Conservation (phyloP, 73 alveolate species). For the Symbiodinium natans region DNA sequence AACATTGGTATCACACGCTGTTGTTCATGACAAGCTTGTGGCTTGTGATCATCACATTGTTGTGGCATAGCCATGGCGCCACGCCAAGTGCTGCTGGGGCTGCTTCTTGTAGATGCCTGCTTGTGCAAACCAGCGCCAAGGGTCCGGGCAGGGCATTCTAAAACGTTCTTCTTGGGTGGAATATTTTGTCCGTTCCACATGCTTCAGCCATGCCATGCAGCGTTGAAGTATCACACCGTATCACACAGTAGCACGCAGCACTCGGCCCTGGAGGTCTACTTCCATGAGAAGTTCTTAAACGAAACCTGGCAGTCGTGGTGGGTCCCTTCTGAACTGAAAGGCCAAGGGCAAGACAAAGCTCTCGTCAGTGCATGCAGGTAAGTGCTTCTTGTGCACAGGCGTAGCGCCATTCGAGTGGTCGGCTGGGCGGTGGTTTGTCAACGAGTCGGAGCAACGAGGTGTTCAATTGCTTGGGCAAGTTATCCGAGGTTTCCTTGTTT, state of each 20-base stretch:
- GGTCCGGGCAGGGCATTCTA: too few species aligned
- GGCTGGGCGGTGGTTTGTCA: slow-evolving; percentile 68
- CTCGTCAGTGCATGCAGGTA: neutral
- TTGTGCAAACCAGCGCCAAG: neutral
- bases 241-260: too few species aligned
- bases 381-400: neutral
- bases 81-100: slow-evolving; percentile 1
- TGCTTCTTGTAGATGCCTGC: neutral
- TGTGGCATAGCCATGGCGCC: too few species aligned
- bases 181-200: too few species aligned
- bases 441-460: slow-evolving; percentile 49
- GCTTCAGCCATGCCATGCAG: neutral
- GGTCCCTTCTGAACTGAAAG: slow-evolving; percentile 11
- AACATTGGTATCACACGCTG: too few species aligned
- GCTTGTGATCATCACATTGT: too few species aligned
- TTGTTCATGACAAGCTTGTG: too few species aligned
- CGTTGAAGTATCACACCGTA: too few species aligned
- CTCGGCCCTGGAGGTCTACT: neutral
- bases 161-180: neutral
- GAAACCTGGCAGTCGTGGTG: slow-evolving; percentile 67
- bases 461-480: neutral
- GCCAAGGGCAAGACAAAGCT: neutral
- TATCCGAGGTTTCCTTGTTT: neutral
- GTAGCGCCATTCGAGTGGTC: slow-evolving; percentile 40
- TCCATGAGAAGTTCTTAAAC: slow-evolving; percentile 4